Evolutionary conservation across 2,329 filamentous ascomycete species (phyloP).

Genomic region (Colletotrichum tanaceti): DNA sequence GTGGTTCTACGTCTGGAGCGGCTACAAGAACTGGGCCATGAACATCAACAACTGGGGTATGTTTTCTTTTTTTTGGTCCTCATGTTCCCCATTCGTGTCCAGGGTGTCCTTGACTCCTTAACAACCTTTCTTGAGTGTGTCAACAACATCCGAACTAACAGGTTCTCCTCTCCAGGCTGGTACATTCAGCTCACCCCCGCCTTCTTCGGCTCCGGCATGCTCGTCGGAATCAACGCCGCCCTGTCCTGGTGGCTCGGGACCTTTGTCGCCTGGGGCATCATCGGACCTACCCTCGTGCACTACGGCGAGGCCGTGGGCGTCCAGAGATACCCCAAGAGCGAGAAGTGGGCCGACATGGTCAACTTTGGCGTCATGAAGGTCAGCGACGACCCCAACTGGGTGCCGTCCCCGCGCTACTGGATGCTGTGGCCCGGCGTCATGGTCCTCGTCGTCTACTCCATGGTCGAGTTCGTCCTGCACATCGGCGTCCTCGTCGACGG

Average conservation of each 20-base stretch:
- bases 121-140: too few relatives aligned
- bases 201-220: slow-evolving; percentile 66
- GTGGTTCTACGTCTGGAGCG: slow-evolving; percentile 66
- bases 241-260: slow-evolving; percentile 68
- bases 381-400: slow-evolving; percentile 45
- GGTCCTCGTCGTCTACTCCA: slow-evolving; percentile 55
- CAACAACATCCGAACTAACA: background rate
- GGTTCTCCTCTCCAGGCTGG: slow-evolving; percentile 54
- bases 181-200: slow-evolving; percentile 69
- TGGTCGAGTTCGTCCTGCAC: slow-evolving; percentile 56
- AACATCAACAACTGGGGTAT: slow-evolving; percentile 67
- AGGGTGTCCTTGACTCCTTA: too few relatives aligned
- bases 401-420: slow-evolving; percentile 56
- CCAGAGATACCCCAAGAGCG: slow-evolving; percentile 35
- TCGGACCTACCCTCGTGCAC: slow-evolving; percentile 58
- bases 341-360: slow-evolving; percentile 47
- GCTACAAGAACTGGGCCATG: slow-evolving; percentile 62
- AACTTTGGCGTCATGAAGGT: slow-evolving; percentile 49
- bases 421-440: slow-evolving; percentile 58
- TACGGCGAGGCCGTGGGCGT: slow-evolving; percentile 65
- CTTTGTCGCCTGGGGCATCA: slow-evolving; percentile 67
- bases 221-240: slow-evolving; percentile 64
- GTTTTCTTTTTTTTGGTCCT: too few relatives aligned
- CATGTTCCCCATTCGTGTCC: accelerated
- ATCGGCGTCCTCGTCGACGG: slow-evolving; percentile 52